Evolutionary conservation across 345 rosid genomes (phyloP), one percentile per base, ranked within the genome.

Genomic region (Excoecaria cochinchinensis): DNA sequence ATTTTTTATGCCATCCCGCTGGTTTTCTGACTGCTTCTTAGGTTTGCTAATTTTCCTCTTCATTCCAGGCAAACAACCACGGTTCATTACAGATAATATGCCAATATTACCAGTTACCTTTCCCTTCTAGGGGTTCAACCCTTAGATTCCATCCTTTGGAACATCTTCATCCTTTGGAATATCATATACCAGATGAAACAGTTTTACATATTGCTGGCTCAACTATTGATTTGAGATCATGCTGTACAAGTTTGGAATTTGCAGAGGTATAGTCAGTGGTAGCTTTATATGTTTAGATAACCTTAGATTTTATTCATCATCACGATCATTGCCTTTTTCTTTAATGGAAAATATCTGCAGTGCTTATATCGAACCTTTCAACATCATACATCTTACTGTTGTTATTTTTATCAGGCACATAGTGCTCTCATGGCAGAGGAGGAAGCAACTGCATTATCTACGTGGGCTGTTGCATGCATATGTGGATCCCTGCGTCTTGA

Each of bases 401-500:
- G 64, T 80, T 83, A 69, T 71, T 72, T 78, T 74, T 66, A 70
- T 73, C 81, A 92, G 97, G 95, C 95, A 78, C 88, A 86, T 73
- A 82, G 77, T 75, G 91, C 97, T 57, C 89, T 92, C 56, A 81
- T 83, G 81, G 89, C 85, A 36, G 99, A 91, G 88, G 99, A 95
- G 87, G 99, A 95, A 85, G 94, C 97, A 52, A 82, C 83, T 72
- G 89, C 97, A 61, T 73, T 95, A 63, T 95, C 99, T 70, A 87
- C 85, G 38, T 95, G 99, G 97, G 88, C 99, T 71, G 85, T 95
- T 72, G 94, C 99, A 70, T 87, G 91, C 69, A 82, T 90, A 82
- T 95, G 97, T 81, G 99, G 97, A 61, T 86, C 97, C 76, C 80
- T 95, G 76, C 88, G 97, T 51, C 97, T 95, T 77, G 99, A 95